Base-by-base conservation (phyloP, 305 asterid species). In the Solanum hybrid region DNA sequence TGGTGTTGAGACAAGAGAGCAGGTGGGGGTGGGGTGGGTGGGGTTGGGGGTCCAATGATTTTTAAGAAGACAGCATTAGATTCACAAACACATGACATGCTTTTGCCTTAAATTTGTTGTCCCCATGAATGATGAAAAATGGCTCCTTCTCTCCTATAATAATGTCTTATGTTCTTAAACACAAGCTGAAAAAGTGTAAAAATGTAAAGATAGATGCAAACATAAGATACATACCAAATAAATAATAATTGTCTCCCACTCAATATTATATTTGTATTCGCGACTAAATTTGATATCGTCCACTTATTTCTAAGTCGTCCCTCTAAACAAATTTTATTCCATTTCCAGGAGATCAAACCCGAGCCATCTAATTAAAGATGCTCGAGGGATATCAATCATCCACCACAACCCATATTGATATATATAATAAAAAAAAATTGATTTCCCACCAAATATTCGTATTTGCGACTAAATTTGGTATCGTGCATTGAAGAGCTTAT, bases 51-150 rank as follows among this genome's bases (percentile, higher is more conserved):
- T 83, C 74, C 40, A 46, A 18, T 83, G 18, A 24, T 51, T 18
- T 84, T 46, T 18, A 84, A 51, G 87, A 84, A 83, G 87, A 84
- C 87, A 84, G 42, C 87, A 84, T 84, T 31, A 84, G 87, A 51
- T 84, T 84, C 87, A 84, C 87, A 84, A 83, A 83, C 87, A 84
- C 87, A 57, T 87, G 89, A 87, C 35, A 69, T 87, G 79, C 20
- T 67, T 87, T 87, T 35, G 35, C 89, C 69, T 84, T 51, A 51
- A 18, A 84, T 46, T 87, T 67, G 13, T 37, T 61, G 89, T 87
- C 89, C 64, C 78, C 16, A 35, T 78, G 18, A 8, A 35, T 78
- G 20, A 35, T n/a, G 28, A 86, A 67, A 57, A n/a, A 35, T 86
- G 81, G 36, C 64, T 87, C 81, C 33, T 86, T 69, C 42, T 86